Evolutionary conservation across 768 basidiomycete species (phyloP), one percentile per base, ranked within the genome.

Genomic region (Amanita polypyramis): DNA sequence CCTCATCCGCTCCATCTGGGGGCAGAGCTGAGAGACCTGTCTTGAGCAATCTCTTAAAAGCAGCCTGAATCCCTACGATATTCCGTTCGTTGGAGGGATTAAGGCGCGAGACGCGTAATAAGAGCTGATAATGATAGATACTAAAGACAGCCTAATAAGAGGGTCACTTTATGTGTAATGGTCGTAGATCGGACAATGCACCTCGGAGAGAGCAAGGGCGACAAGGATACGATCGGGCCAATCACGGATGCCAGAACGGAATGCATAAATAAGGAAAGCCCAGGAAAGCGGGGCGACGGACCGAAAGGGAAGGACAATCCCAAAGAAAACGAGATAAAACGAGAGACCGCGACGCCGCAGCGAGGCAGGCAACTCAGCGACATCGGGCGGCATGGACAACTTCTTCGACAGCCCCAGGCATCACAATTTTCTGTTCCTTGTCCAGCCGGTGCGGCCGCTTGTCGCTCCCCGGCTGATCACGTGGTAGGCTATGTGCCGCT

Each of bases 131-230:
- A 54, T 87, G 73, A 59, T 86, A 79, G 14, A 85, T 57, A 55
- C 80, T 84, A 59, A 89, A 90, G 50, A 79, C 59, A 7, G 79
- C 76, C 85, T 88, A 48, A 2, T n/a, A 45, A 12, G 43, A 15
- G 32, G 5, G 21, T 55, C 21, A 47, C n/a, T n/a, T n/a, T n/a
- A 53, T 32, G 46, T 29, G 47, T 25, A 40, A 32, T 4, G 27
- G 40, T 20, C 17, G 35, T 39, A 46, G n/a, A 45, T 38, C 44
- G 37, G 39, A 20, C 39, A 8, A 57, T 65, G 54, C 41, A 83
- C 85, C 73, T 87, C 85, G 55, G 65, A 73, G 25, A 79, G 61
- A 30, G 82, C 74, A 47, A 76, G 52, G 23, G 61, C 66, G 52
- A 84, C 81, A 6, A 67, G 50, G 25, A 62, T 47, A 30, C 55